Evolutionary conservation across 2,329 filamentous ascomycete species (phyloP), one percentile per base, ranked within the genome.

Genomic region (Hymenoscyphus infarciens): DNA sequence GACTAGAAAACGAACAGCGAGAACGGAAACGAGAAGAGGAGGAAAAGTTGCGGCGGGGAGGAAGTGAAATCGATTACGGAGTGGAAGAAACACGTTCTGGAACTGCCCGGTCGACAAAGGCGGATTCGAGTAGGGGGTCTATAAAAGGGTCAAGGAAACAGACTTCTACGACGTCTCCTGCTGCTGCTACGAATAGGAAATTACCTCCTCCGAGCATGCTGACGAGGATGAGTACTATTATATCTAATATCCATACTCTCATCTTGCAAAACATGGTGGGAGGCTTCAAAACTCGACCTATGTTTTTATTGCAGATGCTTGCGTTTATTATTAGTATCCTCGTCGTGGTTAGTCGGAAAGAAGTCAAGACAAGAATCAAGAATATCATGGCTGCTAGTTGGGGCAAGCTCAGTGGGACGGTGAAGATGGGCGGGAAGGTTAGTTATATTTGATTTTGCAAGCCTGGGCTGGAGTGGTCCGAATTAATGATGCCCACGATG

Each of bases 341-440:
- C 33, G 77, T 94, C 66, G 85, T 95, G 67, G 80, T 97, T 64
- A 89, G 90, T 63, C 83, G 90, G 70, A 83, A 85, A 70, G 88
- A 89, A 72, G 79, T 96, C 15, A 84, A 93, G 49, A 87, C 96
- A 68, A 84, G 89, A 67, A 76, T 97, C 39, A 83, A 87, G 73
- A 82, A 87, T 61, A 79, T 92, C 42, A 73, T 96, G 53, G 84
- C 83, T 45, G 80, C 83, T 31, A 87, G 86, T 10, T 96, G 92
- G 92, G 83, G 11, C 16, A 71, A 71, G 52, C 63, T 74, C 0
- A 65, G 61, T 57, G 61, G 63, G 58, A 73, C 95, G 0, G 88
- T 94, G 4, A 93, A 93, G 1, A 98, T 98, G 94, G 95, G 94
- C 1, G 90, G 96, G 67, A 98, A 97, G 79, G 93, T 98, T 72